These are phyloP conservation scores for Aspergillus sojae DNA, from an alignment of 2,329 filamentous ascomycete genomes.

Conservation along the genomic window DNA sequence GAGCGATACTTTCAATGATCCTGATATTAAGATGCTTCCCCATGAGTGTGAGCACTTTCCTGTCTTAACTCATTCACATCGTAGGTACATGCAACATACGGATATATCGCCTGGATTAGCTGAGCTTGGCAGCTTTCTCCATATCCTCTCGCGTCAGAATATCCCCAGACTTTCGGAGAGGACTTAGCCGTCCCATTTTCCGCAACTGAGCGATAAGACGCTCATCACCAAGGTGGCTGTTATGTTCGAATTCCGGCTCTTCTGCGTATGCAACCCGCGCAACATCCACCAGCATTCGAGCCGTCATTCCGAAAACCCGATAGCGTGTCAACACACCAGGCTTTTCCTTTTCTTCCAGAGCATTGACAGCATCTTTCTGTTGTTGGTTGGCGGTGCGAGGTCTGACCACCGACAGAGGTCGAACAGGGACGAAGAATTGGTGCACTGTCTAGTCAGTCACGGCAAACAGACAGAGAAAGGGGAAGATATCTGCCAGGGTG, in stretches of 20 bases:
- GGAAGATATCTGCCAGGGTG: background rate
- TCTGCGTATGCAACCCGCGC: constrained; percentile 80
- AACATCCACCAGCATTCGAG: constrained; percentile 83
- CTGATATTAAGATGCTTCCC: background rate
- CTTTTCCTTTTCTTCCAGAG: constrained; percentile 52
- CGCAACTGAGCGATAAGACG: constrained; percentile 62
- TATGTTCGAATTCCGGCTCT: constrained; percentile 81
- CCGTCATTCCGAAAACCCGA: constrained; percentile 94
- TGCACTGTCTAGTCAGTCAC: constrained; percentile 60
- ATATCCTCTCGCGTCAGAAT: constrained; percentile 56
- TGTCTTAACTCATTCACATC: background rate
- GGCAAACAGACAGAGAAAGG: background rate
- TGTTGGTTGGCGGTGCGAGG: constrained; percentile 48
- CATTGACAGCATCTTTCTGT: constrained; percentile 43
- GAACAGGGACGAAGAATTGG: constrained; percentile 86
- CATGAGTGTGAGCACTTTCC: background rate
- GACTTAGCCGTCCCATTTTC: constrained; percentile 59
- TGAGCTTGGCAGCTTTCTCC: constrained; percentile 44
- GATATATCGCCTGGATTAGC: background rate
- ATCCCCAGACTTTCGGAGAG: constrained; percentile 54
- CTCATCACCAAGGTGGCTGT: constrained; percentile 67
- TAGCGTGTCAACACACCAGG: constrained; percentile 61
- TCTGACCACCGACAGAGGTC: constrained; percentile 68
- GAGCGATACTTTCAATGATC: background rate
- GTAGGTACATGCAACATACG: background rate